A percentile compares a stretch with the other conserved stretches of the same genome.
Conservation (phyloP, 257 asterid species). For the Plectranthus barbatus region DNA sequence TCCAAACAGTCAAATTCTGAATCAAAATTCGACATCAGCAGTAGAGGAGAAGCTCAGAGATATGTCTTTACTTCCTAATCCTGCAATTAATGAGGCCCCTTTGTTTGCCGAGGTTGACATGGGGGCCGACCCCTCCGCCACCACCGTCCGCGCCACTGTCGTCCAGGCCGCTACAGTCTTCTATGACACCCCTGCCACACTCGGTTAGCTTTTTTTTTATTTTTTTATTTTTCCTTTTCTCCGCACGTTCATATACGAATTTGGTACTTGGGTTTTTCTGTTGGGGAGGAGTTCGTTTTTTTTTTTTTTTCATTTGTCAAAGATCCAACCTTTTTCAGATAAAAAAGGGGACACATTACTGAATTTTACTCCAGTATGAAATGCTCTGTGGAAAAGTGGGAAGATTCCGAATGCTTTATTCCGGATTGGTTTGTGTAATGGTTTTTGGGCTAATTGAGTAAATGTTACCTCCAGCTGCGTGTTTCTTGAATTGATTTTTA, state of each 20-base stretch:
- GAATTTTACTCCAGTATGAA: not conserved
- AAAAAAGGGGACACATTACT: not conserved
- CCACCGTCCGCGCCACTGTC: constrained; percentile 73
- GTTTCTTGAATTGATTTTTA: not conserved
- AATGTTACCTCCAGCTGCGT: not conserved
- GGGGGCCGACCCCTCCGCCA: constrained; percentile 61
- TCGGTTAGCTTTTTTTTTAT: constrained; percentile 33
- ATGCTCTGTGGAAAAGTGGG: not conserved
- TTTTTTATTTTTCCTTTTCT: not conserved
- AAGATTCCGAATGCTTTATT: not conserved
- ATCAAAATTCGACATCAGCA: constrained; percentile 2
- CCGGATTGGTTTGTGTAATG: not conserved
- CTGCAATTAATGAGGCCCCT: constrained; percentile 40
- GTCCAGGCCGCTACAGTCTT: constrained; percentile 95
- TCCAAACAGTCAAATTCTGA: constrained; percentile 5
- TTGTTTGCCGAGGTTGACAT: constrained; percentile 75
- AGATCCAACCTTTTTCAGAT: not conserved
- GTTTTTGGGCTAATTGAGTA: no score
- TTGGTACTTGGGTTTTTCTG: not conserved
- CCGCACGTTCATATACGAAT: not conserved
- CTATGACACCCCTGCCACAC: no score
- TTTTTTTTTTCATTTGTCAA: not conserved
- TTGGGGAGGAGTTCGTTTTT: not conserved
- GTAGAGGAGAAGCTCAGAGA: constrained; percentile 19
- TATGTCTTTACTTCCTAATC: constrained; percentile 59